These are phyloP conservation scores for Phytopythium delawarense DNA, from an alignment of 352 stramenopile genomes.

Conservation along the genomic window DNA sequence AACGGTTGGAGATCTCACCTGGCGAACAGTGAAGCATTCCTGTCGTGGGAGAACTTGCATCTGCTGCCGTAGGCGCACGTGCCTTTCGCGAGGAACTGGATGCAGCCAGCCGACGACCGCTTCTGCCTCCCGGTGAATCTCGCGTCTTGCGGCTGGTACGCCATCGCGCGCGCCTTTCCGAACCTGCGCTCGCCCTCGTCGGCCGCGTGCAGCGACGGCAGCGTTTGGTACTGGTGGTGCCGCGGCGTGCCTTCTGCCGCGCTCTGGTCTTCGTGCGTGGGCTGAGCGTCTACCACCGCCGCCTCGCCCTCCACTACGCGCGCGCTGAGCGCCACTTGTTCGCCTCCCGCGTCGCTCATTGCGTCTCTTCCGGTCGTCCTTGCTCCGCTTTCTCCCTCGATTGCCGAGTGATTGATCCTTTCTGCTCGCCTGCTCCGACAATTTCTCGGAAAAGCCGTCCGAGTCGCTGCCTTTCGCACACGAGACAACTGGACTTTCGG, in stretches of 20 bases:
- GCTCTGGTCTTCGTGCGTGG: neutral
- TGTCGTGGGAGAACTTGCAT: constrained; percentile 60
- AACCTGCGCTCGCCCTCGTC: neutral
- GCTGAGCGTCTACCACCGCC: neutral
- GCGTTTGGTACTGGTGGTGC: constrained; percentile 14
- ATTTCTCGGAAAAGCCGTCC: neutral
- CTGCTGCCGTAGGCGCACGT: constrained; percentile 44
- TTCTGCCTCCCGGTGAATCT: neutral
- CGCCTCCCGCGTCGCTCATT: constrained; percentile 21
- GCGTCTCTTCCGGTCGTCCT: neutral
- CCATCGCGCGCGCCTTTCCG: constrained; percentile 12
- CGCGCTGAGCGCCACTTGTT: constrained; percentile 30
- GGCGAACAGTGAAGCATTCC: constrained; percentile 1
- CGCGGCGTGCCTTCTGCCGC: constrained; percentile 9
- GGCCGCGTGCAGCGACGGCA: neutral
- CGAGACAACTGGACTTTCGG: neutral
- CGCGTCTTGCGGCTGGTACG: neutral
- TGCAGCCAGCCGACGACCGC: constrained; percentile 17
- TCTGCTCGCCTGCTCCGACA: neutral
- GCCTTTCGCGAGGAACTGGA: constrained; percentile 37
- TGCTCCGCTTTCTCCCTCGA: no score
- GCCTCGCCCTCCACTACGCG: constrained; percentile 18
- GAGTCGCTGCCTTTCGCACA: constrained; percentile 1
- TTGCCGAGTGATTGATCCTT: neutral
- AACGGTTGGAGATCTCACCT: neutral